Evolutionary conservation across 257 asterid species (phyloP).

Genomic region (Schizonepeta tenuifolia): DNA sequence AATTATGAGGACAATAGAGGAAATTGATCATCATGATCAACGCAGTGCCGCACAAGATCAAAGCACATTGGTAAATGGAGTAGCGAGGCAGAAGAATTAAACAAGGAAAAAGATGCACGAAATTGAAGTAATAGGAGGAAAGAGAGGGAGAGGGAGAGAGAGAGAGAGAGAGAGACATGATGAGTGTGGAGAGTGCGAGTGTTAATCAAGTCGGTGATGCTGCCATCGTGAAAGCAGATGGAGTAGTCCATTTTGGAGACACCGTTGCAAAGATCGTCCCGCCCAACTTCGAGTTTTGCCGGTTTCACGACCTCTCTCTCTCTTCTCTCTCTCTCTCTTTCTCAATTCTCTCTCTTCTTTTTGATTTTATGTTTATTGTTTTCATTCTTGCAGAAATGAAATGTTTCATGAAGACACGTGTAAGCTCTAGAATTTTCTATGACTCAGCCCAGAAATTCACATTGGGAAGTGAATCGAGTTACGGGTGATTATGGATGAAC

Average conservation of each 20-base stretch:
- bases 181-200: constrained; percentile 44
- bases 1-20: background rate
- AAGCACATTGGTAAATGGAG: constrained; percentile 15
- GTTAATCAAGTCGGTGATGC: constrained; percentile 74
- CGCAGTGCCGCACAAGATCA: constrained; percentile 12
- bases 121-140: constrained; percentile 10
- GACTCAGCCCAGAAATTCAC: background rate
- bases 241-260: constrained; percentile 39
- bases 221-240: constrained; percentile 76
- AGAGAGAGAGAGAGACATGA: constrained; percentile 30
- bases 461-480: background rate
- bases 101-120: background rate
- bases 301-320: background rate
- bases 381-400: background rate
- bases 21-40: constrained; percentile 22
- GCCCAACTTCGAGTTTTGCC: constrained; percentile 17
- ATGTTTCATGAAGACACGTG: background rate
- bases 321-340: background rate
- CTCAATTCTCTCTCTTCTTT: no score
- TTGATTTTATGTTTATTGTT: no score
- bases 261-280: constrained; percentile 31
- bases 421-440: background rate
- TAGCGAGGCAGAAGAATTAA: background rate
- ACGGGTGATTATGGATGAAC: no score
- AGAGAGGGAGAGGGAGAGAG: no score